phyloP scores from a whole-genome alignment of 176 grass and related monocot species.

The Aegilops sharonensis region DNA sequence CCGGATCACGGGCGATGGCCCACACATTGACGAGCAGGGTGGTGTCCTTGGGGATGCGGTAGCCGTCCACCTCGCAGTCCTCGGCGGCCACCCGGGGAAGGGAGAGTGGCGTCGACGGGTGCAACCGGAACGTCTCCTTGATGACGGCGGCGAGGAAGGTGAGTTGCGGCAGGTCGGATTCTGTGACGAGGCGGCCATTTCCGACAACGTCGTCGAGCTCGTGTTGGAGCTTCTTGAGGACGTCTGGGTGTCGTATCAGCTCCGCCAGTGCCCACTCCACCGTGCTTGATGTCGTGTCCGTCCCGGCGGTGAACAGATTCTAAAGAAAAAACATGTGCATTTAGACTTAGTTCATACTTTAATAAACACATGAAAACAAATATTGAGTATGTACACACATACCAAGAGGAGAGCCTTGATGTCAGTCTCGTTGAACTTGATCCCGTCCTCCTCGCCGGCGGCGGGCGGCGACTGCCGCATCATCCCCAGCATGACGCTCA shows the following conservation, averaged over 20 bases:
- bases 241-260: neutral
- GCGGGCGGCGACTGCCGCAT: neutral
- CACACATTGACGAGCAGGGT: slow-evolving; percentile 38
- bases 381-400: neutral
- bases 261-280: neutral
- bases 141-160: slow-evolving; percentile 40
- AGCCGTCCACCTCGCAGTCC: slow-evolving; percentile 50
- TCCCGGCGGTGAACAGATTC: neutral
- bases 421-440: slow-evolving; percentile 43
- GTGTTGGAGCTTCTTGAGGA: neutral
- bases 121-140: slow-evolving; percentile 70
- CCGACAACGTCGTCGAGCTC: neutral
- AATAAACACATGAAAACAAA: no score
- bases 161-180: neutral
- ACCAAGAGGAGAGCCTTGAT: slow-evolving; percentile 70
- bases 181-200: neutral
- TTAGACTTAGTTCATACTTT: no score
- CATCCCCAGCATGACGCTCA: slow-evolving; percentile 38
- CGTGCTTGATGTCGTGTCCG: neutral
- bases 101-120: slow-evolving; percentile 68
- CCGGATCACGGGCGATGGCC: neutral
- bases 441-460: neutral
- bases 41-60: slow-evolving; percentile 38
- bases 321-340: neutral
- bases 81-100: slow-evolving; percentile 49